phyloP scores from a whole-genome alignment of 192 early-diverging fungal species.

The Haplosporangium gracile region DNA sequence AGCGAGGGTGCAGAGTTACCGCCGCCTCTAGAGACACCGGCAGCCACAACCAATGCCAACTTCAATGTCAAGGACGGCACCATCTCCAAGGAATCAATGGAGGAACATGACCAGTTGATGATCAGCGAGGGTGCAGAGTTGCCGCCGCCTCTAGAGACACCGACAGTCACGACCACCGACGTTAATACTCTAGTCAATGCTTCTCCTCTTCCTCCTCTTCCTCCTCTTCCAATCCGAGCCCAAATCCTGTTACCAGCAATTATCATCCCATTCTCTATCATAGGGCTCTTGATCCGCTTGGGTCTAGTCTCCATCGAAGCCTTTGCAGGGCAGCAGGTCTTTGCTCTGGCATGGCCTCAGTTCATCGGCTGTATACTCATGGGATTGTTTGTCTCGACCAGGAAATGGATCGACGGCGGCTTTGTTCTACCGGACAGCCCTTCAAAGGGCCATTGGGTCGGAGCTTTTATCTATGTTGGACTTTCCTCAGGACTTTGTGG shows the following conservation, averaged over 20 bases:
- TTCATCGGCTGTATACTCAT: conserved; percentile 77
- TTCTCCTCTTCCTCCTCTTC: background rate
- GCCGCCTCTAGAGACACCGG: background rate
- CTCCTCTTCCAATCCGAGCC: background rate
- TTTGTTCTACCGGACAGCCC: conserved; percentile 32
- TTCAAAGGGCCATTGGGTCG: conserved; percentile 42
- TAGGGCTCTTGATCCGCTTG: conserved; percentile 74
- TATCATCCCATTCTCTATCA: conserved; percentile 71
- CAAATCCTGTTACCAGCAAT: conserved; percentile 21
- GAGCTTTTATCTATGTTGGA: conserved; percentile 63
- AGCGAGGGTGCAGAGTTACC: background rate
- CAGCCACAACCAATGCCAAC: too few relatives aligned
- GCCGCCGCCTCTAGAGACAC: background rate
- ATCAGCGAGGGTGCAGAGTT: background rate
- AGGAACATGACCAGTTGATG: background rate
- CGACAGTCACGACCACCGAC: too few relatives aligned
- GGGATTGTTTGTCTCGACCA: conserved; percentile 58
- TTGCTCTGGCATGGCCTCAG: conserved; percentile 74
- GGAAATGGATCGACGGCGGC: conserved; percentile 30
- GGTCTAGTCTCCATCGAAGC: conserved; percentile 65
- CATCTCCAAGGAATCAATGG: background rate
- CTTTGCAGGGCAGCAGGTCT: conserved; percentile 72
- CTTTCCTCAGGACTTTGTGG: conserved; percentile 82
- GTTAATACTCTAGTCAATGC: too few relatives aligned
- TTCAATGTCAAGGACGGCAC: too few relatives aligned